A percentile compares a stretch with the other conserved stretches of the same genome.
phyloP scores from a whole-genome alignment of 2,329 filamentous ascomycete species.

The Lachnellula suecica region DNA sequence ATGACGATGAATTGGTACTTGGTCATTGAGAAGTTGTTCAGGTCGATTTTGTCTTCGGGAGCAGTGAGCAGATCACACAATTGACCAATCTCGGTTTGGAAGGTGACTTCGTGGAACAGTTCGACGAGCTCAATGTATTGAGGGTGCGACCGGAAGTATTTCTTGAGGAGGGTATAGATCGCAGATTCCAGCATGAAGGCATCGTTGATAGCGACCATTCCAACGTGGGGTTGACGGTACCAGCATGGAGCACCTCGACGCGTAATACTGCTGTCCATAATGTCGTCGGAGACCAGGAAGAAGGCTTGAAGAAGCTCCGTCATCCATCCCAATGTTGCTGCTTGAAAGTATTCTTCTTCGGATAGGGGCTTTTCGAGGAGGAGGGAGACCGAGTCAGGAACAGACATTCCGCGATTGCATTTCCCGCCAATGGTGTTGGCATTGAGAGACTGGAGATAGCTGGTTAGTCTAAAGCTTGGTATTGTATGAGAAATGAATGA shows the following conservation, averaged over 20 bases:
- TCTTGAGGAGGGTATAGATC: conserved; percentile 91
- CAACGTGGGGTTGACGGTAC: conserved; percentile 87
- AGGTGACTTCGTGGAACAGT: conserved; percentile 92
- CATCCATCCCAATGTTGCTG: conserved; percentile 91
- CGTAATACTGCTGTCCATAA: conserved; percentile 96
- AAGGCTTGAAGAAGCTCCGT: conserved; percentile 98
- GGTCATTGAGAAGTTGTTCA: conserved; percentile 90
- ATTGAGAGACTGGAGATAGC: conserved; percentile 64
- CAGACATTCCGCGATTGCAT: conserved; percentile 98
- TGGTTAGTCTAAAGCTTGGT: not conserved
- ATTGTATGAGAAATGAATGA: not conserved
- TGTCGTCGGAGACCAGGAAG: conserved; percentile 98
- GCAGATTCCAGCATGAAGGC: conserved; percentile 89
- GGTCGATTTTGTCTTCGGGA: conserved; percentile 88
- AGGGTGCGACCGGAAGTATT: conserved; percentile 86
- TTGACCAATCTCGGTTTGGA: conserved; percentile 95
- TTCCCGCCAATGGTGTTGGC: conserved; percentile 91
- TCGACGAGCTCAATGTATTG: conserved; percentile 90
- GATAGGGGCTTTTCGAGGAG: conserved; percentile 71
- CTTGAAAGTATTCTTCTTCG: conserved; percentile 82
- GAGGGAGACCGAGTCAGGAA: conserved; percentile 84
- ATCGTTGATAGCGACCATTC: conserved; percentile 98
- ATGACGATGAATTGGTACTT: conserved; percentile 99
- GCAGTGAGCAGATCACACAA: conserved; percentile 92
- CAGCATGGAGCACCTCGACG: conserved; percentile 93